phyloP scores from a whole-genome alignment of 73 alveolate species.

The Breviolum minutum region DNA sequence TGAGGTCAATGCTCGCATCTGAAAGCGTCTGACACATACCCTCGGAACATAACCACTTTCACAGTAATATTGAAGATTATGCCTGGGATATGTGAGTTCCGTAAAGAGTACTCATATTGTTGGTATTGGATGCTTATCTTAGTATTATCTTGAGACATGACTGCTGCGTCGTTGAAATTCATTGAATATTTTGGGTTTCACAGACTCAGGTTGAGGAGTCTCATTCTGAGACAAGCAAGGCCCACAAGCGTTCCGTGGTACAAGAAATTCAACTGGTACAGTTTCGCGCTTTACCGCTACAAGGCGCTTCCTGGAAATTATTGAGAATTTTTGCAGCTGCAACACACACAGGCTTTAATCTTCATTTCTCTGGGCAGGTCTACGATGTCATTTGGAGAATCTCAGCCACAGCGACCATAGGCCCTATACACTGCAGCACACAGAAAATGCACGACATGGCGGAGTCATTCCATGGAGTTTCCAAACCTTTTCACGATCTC shows the following conservation, averaged over 20 bases:
- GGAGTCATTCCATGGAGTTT: background rate
- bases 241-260: constrained; percentile 80
- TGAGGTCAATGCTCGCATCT: background rate
- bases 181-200: background rate
- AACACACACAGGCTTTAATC: background rate
- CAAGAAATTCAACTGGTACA: constrained; percentile 94
- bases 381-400: constrained; percentile 82
- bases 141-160: background rate
- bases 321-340: background rate
- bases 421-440: background rate
- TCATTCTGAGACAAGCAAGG: constrained; percentile 37
- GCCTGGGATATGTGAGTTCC: background rate
- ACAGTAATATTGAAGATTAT: too few relatives aligned
- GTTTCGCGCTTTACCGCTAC: constrained; percentile 94
- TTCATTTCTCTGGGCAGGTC: constrained; percentile 7
- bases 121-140: background rate
- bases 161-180: background rate
- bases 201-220: constrained; percentile 66
- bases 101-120: background rate
- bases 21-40: too few relatives aligned
- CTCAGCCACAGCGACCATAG: constrained; percentile 84
- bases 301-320: background rate
- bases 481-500: background rate
- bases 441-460: background rate
- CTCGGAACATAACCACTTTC: too few relatives aligned